Conservation (phyloP, 2,329 filamentous ascomycete genomes). For the Aspergillus chevalieri region DNA sequence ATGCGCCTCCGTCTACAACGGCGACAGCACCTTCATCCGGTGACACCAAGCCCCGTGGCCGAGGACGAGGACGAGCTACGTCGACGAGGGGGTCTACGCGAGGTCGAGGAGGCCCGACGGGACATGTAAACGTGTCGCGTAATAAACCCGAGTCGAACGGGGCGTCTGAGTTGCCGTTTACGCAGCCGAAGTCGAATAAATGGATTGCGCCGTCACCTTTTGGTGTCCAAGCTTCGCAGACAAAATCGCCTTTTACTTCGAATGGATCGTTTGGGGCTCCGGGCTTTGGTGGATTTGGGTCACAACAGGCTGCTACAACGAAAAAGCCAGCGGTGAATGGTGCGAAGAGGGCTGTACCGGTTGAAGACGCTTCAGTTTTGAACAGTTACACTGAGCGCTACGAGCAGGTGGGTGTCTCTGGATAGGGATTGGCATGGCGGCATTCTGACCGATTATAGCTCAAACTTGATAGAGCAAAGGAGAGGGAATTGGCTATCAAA, state of each 20-base stretch:
- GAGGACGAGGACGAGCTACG: slow-evolving; percentile 10
- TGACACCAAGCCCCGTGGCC: slow-evolving; percentile 12
- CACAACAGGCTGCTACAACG: slow-evolving; percentile 13
- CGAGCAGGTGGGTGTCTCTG: slow-evolving; percentile 26
- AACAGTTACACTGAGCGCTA: slow-evolving; percentile 30
- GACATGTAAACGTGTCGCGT: slow-evolving; percentile 9
- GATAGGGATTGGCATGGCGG: neutral
- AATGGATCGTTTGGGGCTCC: slow-evolving; percentile 10
- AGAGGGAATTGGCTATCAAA: slow-evolving; percentile 48
- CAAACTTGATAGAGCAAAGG: slow-evolving; percentile 45
- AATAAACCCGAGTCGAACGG: slow-evolving; percentile 10
- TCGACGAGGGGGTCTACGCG: slow-evolving; percentile 8
- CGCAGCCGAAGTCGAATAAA: slow-evolving; percentile 17
- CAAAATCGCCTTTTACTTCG: slow-evolving; percentile 16
- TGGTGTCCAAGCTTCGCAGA: slow-evolving; percentile 9
- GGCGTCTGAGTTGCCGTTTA: slow-evolving; percentile 19
- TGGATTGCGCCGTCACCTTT: slow-evolving; percentile 5
- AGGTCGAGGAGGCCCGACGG: slow-evolving; percentile 8
- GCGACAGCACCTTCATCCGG: neutral
- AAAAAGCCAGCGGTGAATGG: slow-evolving; percentile 6
- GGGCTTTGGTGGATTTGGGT: slow-evolving; percentile 5
- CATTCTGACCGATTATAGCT: slow-evolving; percentile 28
- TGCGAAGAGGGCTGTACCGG: slow-evolving; percentile 6
- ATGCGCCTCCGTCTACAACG: slow-evolving; percentile 8
- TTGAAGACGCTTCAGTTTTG: slow-evolving; percentile 19